These are phyloP conservation scores for Neurospora sp. DNA, from an alignment of 2,329 filamentous ascomycete species.

Conservation along the genomic window DNA sequence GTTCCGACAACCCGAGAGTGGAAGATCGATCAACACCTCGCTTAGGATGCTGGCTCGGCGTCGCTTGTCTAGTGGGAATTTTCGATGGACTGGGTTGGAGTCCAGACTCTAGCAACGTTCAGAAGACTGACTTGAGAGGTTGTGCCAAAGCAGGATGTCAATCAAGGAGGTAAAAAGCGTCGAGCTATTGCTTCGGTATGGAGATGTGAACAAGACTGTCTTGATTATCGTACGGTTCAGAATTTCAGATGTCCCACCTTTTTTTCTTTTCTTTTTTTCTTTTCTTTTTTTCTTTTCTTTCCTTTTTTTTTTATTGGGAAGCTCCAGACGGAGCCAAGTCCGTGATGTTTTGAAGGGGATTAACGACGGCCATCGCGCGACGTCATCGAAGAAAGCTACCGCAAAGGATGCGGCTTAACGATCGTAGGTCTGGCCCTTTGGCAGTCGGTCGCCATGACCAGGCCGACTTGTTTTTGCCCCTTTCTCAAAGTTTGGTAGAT, in stretches of 20 bases:
- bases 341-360: not conserved
- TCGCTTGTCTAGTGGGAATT: not conserved
- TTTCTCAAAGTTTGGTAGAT: not conserved
- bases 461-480: not conserved
- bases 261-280: too few relatives aligned
- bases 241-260: not conserved
- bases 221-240: not conserved
- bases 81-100: not conserved
- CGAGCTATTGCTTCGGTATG: not conserved
- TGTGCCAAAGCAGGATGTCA: not conserved
- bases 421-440: not conserved
- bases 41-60: not conserved
- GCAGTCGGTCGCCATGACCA: not conserved
- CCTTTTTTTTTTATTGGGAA: too few relatives aligned
- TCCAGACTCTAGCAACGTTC: not conserved
- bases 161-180: not conserved
- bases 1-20: not conserved
- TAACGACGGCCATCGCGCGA: not conserved
- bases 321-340: not conserved
- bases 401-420: not conserved
- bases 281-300: too few relatives aligned
- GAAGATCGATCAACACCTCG: not conserved
- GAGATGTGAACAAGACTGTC: not conserved
- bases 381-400: not conserved
- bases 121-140: not conserved